Conservation (phyloP, 176 grass and related monocot species). For the Eremochloa ophiuroides region DNA sequence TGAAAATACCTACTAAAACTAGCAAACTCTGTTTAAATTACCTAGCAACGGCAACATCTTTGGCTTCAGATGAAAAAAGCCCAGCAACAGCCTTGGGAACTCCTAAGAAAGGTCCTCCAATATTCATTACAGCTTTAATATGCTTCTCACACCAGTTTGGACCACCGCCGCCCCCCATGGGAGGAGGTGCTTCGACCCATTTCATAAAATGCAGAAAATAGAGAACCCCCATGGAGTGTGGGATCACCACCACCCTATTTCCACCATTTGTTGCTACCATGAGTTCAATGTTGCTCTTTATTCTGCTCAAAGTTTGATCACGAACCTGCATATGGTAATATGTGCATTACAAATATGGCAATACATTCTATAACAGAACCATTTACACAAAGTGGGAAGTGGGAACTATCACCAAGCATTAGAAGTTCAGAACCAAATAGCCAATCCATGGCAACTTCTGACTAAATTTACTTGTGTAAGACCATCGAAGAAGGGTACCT, state of each 20-base stretch:
- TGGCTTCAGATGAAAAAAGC: constrained; percentile 97
- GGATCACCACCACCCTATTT: constrained; percentile 94
- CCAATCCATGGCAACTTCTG: neutral
- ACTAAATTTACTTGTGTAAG: neutral
- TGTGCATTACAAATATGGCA: constrained; percentile 8
- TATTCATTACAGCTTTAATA: constrained; percentile 95
- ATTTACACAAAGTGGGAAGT: neutral
- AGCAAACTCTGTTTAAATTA: constrained; percentile 29
- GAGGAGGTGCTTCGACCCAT: constrained; percentile 95
- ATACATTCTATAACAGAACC: constrained; percentile 4
- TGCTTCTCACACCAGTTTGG: constrained; percentile 87
- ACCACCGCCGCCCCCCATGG: constrained; percentile 87
- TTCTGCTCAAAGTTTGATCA: constrained; percentile 94
- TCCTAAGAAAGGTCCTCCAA: constrained; percentile 93
- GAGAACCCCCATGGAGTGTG: constrained; percentile 95
- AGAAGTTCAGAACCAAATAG: neutral
- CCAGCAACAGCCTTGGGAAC: constrained; percentile 90
- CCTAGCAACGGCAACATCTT: constrained; percentile 98
- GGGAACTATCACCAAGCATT: constrained; percentile 1
- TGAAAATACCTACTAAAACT: neutral
- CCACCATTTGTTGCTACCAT: constrained; percentile 91
- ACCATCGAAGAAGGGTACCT: constrained; percentile 52
- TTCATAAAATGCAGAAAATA: constrained; percentile 99
- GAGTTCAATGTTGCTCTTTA: constrained; percentile 96
- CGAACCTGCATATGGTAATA: constrained; percentile 53